Conservation (phyloP, 257 asterid genomes). For the Penstemon newberryi region DNA sequence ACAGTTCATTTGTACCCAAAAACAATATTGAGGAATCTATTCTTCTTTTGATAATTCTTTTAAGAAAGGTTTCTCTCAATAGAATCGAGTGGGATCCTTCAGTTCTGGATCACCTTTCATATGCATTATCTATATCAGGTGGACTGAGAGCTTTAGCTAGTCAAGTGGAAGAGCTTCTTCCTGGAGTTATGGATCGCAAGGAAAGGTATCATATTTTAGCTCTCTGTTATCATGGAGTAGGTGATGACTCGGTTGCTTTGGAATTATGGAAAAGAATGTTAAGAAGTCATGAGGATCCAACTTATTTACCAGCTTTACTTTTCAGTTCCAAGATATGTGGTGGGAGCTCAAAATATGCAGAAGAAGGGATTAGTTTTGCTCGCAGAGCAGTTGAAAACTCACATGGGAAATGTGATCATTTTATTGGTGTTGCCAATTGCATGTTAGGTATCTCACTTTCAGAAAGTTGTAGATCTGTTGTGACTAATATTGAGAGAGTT, state of each 20-base stretch:
- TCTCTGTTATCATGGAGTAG: constrained; percentile 80
- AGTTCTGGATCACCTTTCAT: constrained; percentile 74
- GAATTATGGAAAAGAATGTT: constrained; percentile 63
- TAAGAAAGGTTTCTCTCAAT: constrained; percentile 57
- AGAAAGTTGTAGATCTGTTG: constrained; percentile 41
- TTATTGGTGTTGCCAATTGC: constrained; percentile 62
- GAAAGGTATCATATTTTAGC: constrained; percentile 68
- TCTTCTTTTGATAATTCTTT: constrained; percentile 72
- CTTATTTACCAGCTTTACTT: constrained; percentile 51
- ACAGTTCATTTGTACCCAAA: constrained; percentile 71
- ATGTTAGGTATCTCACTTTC: constrained; percentile 70
- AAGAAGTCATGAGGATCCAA: constrained; percentile 40
- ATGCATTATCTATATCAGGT: constrained; percentile 76
- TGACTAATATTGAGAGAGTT: constrained; percentile 50
- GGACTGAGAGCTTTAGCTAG: constrained; percentile 67
- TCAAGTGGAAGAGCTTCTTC: constrained; percentile 85
- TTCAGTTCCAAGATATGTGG: constrained; percentile 71
- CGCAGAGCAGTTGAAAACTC: constrained; percentile 54
- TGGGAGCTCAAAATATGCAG: constrained; percentile 38
- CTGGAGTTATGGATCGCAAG: constrained; percentile 55
- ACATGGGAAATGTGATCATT: constrained; percentile 52
- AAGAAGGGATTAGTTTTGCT: constrained; percentile 71
- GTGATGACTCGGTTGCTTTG: constrained; percentile 60
- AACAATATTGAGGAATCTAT: constrained; percentile 84
- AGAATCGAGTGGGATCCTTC: constrained; percentile 85